phyloP scores from a whole-genome alignment of 768 basidiomycete genomes.

The Tylopilus plumbeoviolaceoides region DNA sequence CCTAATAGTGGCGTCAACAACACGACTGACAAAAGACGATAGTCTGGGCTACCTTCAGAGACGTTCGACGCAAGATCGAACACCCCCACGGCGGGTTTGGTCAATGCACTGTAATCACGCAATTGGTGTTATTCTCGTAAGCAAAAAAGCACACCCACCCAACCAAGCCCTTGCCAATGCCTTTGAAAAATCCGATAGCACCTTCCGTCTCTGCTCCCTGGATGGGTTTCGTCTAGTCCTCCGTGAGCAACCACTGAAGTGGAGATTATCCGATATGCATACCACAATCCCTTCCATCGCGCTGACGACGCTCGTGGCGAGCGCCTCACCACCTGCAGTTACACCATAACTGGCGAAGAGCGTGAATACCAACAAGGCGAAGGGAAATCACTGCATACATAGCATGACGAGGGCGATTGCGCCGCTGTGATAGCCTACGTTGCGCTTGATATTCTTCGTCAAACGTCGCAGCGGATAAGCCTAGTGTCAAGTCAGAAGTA shows the following conservation, averaged over 20 bases:
- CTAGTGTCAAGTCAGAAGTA: constrained; percentile 36
- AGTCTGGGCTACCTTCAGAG: constrained; percentile 62
- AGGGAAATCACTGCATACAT: constrained; percentile 48
- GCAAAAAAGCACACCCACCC: constrained; percentile 50
- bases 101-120: constrained; percentile 60
- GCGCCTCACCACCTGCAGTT: constrained; percentile 87
- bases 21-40: not conserved
- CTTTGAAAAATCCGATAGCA: constrained; percentile 96
- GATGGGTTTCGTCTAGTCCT: constrained; percentile 82
- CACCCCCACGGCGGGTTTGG: constrained; percentile 95
- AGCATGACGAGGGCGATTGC: constrained; percentile 95
- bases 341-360: constrained; percentile 75
- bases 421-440: constrained; percentile 80
- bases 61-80: constrained; percentile 96
- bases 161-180: constrained; percentile 92
- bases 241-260: constrained; percentile 1
- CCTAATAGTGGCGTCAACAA: constrained; percentile 42
- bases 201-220: constrained; percentile 96
- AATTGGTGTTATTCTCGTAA: not conserved
- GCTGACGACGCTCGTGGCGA: constrained; percentile 91
- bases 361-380: not conserved
- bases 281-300: constrained; percentile 96
- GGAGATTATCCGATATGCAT: constrained; percentile 21
- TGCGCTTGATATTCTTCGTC: constrained; percentile 94
- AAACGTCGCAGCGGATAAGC: constrained; percentile 93